Conservation (phyloP, 331 rosid species). For the Malus hybrid region DNA sequence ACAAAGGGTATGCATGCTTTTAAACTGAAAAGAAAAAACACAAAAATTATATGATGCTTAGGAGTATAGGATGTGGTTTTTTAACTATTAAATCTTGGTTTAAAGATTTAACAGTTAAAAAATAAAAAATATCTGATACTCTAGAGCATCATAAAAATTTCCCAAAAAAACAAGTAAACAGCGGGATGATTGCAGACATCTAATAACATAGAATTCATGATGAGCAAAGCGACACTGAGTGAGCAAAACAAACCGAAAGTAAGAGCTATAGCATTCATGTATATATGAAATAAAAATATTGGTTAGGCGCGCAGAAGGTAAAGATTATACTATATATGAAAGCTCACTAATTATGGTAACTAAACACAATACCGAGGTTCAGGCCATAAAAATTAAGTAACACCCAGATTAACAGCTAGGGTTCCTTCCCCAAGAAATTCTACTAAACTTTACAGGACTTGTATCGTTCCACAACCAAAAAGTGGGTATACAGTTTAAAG, state of each 20-base stretch:
- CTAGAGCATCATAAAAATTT: no score
- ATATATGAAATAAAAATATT: neutral
- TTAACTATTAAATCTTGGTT: no score
- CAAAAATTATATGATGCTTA: no score
- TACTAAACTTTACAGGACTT: constrained; percentile 13
- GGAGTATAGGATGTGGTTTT: no score
- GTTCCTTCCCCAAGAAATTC: constrained; percentile 19
- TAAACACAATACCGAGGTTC: neutral
- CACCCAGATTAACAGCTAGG: neutral
- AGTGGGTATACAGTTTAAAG: constrained; percentile 26
- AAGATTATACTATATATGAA: neutral
- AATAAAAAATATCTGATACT: no score
- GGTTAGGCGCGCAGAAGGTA: neutral
- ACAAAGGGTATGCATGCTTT: no score
- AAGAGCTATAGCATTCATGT: neutral
- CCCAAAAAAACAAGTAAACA: no score
- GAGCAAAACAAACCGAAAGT: neutral
- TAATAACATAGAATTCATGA: no score
- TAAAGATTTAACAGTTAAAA: no score
- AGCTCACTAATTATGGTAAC: neutral
- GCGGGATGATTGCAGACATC: no score
- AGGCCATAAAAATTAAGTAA: neutral
- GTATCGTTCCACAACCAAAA: constrained; percentile 19
- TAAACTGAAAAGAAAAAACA: no score
- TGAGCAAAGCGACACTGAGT: neutral